These are phyloP conservation scores for Skeletonema grethae DNA, from an alignment of 108 stramenopile genomes.

Conservation along the genomic window DNA sequence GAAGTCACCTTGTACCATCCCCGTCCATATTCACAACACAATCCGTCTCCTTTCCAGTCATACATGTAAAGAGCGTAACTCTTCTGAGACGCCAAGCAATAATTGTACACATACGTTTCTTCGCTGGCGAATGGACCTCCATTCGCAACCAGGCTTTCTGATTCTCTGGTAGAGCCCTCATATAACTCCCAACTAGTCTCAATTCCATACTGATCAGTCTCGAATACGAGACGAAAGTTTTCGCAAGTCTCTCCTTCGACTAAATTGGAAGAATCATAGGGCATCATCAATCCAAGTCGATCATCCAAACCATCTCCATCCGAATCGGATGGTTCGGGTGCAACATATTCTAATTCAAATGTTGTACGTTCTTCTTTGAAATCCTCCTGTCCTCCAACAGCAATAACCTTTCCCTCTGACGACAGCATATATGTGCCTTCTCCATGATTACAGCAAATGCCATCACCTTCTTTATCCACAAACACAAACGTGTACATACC, in stretches of 20 bases:
- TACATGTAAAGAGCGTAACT: slow-evolving; percentile 36
- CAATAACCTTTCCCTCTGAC: slow-evolving; percentile 30
- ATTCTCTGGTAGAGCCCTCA: slow-evolving; percentile 19
- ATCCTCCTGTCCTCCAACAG: slow-evolving; percentile 22
- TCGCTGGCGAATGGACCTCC: slow-evolving; percentile 39
- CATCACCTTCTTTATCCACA: slow-evolving; percentile 26
- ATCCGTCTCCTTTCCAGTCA: slow-evolving; percentile 32
- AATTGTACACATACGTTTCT: slow-evolving; percentile 21
- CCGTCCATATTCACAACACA: slow-evolving; percentile 30
- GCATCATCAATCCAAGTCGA: slow-evolving; percentile 36
- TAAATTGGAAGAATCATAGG: slow-evolving; percentile 27
- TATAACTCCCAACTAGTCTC: slow-evolving; percentile 39
- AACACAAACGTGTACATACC: slow-evolving; percentile 33
- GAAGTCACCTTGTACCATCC: slow-evolving; percentile 27
- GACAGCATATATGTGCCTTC: slow-evolving; percentile 32
- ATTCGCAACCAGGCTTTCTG: slow-evolving; percentile 26
- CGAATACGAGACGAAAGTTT: slow-evolving; percentile 26
- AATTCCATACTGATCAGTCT: slow-evolving; percentile 33
- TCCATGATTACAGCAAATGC: slow-evolving; percentile 36
- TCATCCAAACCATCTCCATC: slow-evolving; percentile 38
- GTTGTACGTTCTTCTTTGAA: slow-evolving; percentile 14
- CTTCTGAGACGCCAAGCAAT: slow-evolving; percentile 28
- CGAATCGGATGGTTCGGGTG: slow-evolving; percentile 26
- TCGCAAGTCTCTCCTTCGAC: slow-evolving; percentile 35
- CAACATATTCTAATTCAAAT: slow-evolving; percentile 32